Evolutionary conservation across 148 eudicot species (phyloP).

Genomic region (Euryodendron excelsum): DNA sequence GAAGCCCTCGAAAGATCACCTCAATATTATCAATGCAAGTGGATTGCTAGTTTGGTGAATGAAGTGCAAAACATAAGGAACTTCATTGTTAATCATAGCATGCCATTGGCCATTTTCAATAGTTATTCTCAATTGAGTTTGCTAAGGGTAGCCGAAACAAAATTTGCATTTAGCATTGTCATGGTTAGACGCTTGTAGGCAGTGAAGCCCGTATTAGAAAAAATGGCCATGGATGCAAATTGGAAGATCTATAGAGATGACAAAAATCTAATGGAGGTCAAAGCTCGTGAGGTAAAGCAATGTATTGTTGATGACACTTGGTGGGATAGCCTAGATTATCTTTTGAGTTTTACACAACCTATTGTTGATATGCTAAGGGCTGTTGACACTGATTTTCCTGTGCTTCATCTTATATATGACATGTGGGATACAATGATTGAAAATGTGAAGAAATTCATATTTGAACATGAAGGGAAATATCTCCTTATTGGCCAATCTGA

Average conservation of each 20-base stretch:
- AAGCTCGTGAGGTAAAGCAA: neutral
- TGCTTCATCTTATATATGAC: no score
- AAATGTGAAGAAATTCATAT: neutral
- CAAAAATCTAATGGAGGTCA: no score
- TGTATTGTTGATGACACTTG: neutral
- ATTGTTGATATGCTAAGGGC: no score
- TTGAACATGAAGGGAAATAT: neutral
- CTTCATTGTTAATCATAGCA: no score
- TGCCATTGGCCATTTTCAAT: no score
- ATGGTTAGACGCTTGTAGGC: neutral
- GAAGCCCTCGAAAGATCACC: neutral
- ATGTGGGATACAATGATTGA: no score
- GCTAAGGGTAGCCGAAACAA: no score
- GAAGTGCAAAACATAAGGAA: neutral
- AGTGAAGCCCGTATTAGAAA: slow-evolving; percentile 1
- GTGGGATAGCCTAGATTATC: no score
- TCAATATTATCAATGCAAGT: neutral
- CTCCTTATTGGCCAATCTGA: neutral
- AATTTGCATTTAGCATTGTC: slow-evolving; percentile 8
- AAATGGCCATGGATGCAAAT: no score
- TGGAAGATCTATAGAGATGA: neutral
- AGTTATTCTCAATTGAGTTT: no score
- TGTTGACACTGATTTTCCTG: no score
- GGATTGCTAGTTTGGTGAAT: neutral
- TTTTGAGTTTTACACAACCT: no score